Evolutionary conservation across 495 filamentous ascomycete genomes (phyloP), one percentile per base, ranked within the genome.

Genomic region (Xylaria nigripes): DNA sequence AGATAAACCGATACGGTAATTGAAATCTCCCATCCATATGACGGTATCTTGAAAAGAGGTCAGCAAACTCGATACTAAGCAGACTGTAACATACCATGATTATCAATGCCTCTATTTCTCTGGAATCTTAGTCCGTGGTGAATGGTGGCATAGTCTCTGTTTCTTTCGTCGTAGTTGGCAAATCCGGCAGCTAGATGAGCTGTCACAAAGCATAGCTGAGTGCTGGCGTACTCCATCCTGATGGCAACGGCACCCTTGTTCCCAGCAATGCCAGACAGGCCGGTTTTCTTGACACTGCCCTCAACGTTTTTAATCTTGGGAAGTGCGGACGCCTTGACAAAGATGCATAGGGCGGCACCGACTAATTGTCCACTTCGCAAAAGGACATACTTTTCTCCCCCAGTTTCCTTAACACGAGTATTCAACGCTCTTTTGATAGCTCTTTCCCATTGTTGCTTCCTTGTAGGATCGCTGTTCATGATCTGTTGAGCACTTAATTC

Each of bases 1-100:
- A 19, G 77, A 78, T 50, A 96, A 74, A 2, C 90, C 94, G 61
- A 99, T 95, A 24, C 93, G 84, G 71, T 99, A 99, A 62, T 99
- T 99, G 73, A 99, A 99, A 68, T 99, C 93, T 7, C 93, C 93
- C 42, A 96, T 77, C 94, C 94, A 99, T 54, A 99, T 86, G n/a
- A 97, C 83, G 22, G 82, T 84, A 65, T 96, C 75, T 77, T 43
- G 58, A 45, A 47, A 61, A 42, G 13, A 9, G 45, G 56, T 34
- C 46, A 45, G 19, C 5, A 23, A 32, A 23, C 6, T 42, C 13
- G 15, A 16, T 1, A 7, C 16, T 12, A 10, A 18, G 16, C 13
- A 42, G 36, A 30, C 15, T 6, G 16, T 1, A 29, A 59, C 72
- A 54, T 65, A 76, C 74, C 88, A 64, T 99, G 93, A 65, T 95